Evolutionary conservation across 202 grass and related monocot species (phyloP), one percentile per base, ranked within the genome.

Genomic region (Saccharum hybrid): DNA sequence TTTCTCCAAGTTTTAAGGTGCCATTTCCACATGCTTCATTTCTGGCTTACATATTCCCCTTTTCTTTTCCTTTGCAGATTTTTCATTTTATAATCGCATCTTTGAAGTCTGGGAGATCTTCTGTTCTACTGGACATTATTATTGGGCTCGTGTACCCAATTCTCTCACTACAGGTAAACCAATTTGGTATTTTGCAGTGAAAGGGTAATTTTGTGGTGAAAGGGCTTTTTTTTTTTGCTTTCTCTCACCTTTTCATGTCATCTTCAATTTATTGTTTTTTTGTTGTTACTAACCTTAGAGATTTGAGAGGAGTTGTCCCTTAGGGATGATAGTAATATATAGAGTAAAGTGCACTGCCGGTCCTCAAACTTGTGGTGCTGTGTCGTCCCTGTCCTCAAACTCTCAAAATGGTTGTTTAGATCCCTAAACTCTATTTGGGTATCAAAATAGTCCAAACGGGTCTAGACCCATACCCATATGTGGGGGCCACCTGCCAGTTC

Each of bases 61-160:
- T 28, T 74, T 39, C 75, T 54, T 18, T 80, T 70, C 74, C 26
- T 80, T 83, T 84, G 56, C 89, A 98, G 96, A 94, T 98, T 81
- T 93, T 98, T 63, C 93, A 98, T 87, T 98, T 98, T 80, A 71
- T 94, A 68, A 88, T 98, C 6, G 80, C 96, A 77, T 92, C 96
- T 63, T 79, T 96, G 81, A 96, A 91, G 67, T 96, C 93, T 80
- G 96, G 93, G 75, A 91, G 96, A 93, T 93, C 96, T 70, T 92
- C 89, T 72, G 87, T 95, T 84, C 87, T 98, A 66, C 75, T 96
- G 13, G 96, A 98, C 75, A 74, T 92, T 71, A 88, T 98, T 80
- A 85, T 92, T 77, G 59, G 78, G 46, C 77, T 95, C 34, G 70
- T 98, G 68, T 87, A 98, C 65, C 89, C 93, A 68, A 79, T 98